Evolutionary conservation across 1,139 yeast genomes (phyloP), one percentile per base, ranked within the genome.

Genomic region (Saccharomyces uvarum): DNA sequence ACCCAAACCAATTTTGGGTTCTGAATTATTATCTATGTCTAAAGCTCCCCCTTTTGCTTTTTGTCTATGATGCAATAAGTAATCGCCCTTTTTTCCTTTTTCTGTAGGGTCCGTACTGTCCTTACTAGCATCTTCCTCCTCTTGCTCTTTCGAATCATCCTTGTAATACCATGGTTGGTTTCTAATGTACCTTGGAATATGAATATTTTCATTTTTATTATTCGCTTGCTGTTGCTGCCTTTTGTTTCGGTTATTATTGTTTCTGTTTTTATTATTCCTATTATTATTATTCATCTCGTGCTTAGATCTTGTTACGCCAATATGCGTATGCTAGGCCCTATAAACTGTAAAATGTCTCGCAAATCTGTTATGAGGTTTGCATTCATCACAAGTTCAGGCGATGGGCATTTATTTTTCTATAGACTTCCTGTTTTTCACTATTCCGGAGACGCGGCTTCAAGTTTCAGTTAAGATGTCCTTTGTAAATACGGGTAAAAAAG

Each of bases 141-240:
- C 14, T 5, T 16, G 28, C 21, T 21, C 24, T 13, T 19, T 48
- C 2, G 47, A 4, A 6, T 48, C 49, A 32, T 56, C 57, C 29
- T 61, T 57, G 52, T 65, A 64, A 48, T 60, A 69, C 72, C 72
- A 69, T 24, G 72, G 72, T 52, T 64, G 63, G 28, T 63, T 57
- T 57, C 62, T 65, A 47, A 69, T 69, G 52, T 66, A 69, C 42
- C 58, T 57, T 2, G 72, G 72, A 11, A 69, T 60, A 53, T 68
- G 70, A 6, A 59, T 60, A 53, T 68, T 68, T 51, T 63, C 68
- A 21, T 58, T 54, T 14, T 49, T 53, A 21, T 52, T 19, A 19
- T 38, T 38, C 19, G 44, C 44, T 38, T 16, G 44, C 19, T 38
- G 44, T 16, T 16, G 44, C 6, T 38, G 44, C 44, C n/a, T 38